A percentile compares a stretch with the other conserved stretches of the same genome.
Evolutionary conservation across 495 filamentous ascomycete species (phyloP).

Genomic region (Aspergillus affinis): DNA sequence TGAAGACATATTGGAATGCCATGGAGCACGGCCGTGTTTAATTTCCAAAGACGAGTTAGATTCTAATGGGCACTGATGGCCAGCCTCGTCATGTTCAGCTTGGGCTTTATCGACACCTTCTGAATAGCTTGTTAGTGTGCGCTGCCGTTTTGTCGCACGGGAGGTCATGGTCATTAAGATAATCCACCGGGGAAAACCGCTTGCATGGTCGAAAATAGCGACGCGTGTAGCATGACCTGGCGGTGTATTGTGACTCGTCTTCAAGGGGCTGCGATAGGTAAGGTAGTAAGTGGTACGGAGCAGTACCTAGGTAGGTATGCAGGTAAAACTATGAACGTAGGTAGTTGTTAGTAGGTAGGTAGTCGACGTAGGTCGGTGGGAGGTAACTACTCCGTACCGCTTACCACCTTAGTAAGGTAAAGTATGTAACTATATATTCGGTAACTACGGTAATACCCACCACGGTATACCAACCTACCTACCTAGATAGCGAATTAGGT

Average conservation of each 20-base stretch:
- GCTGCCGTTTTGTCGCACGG: conserved; percentile 49
- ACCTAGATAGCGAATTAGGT: too few relatives aligned
- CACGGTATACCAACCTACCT: too few relatives aligned
- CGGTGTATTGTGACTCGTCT: background rate
- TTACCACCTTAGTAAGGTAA: too few relatives aligned
- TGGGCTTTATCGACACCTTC: conserved; percentile 32
- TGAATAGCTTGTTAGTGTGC: conserved; percentile 38
- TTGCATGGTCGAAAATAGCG: background rate
- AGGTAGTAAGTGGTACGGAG: background rate
- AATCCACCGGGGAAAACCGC: background rate
- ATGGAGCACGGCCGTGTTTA: background rate
- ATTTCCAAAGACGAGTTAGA: background rate
- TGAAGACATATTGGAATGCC: background rate
- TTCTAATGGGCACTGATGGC: background rate
- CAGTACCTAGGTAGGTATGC: too few relatives aligned
- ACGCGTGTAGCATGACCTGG: background rate
- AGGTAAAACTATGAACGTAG: background rate
- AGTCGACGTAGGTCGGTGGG: background rate
- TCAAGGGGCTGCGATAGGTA: background rate
- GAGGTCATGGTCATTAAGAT: conserved; percentile 35
- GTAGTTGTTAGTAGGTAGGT: background rate
- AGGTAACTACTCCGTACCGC: too few relatives aligned
- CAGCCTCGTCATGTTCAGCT: conserved; percentile 5
- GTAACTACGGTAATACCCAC: too few relatives aligned
- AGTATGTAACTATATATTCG: too few relatives aligned